Conservation (phyloP, 139 green algal species). For the Chlorella sp. region DNA sequence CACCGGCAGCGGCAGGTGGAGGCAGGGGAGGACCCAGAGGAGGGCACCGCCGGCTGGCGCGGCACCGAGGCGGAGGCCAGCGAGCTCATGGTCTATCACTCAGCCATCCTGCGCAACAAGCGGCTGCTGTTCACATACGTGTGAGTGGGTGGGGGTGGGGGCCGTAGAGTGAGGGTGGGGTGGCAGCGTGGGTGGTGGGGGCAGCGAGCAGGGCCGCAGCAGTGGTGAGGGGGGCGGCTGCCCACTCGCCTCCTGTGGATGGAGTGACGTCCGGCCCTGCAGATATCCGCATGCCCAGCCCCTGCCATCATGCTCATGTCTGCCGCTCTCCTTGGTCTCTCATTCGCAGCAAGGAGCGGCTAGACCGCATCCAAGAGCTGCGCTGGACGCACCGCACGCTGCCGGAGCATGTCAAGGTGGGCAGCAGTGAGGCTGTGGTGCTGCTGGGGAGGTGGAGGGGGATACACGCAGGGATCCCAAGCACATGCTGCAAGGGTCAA, state of each 20-base stretch:
- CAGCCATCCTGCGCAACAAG: conserved; percentile 69
- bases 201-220: too few species aligned
- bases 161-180: not conserved
- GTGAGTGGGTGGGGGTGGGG: conserved; percentile 23
- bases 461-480: too few species aligned
- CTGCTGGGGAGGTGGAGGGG: too few species aligned
- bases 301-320: not conserved
- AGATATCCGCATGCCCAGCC: too few species aligned
- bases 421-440: too few species aligned
- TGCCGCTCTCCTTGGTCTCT: not conserved
- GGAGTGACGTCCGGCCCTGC: too few species aligned
- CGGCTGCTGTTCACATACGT: conserved; percentile 61
- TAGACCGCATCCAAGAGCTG: conserved; percentile 58
- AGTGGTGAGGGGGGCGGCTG: too few species aligned
- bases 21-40: conserved; percentile 4
- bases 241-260: too few species aligned
- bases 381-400: conserved; percentile 60
- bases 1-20: conserved; percentile 18
- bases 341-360: conserved; percentile 52
- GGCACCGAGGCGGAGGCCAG: conserved; percentile 54
- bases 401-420: conserved; percentile 46
- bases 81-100: conserved; percentile 67
- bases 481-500: too few species aligned
- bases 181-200: not conserved
- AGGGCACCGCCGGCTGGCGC: conserved; percentile 33